Percentiles rank a stretch among this genome's conserved stretches.
Evolutionary conservation across 2,329 filamentous ascomycete genomes (phyloP).

Genomic region (Colletotrichum sidae): DNA sequence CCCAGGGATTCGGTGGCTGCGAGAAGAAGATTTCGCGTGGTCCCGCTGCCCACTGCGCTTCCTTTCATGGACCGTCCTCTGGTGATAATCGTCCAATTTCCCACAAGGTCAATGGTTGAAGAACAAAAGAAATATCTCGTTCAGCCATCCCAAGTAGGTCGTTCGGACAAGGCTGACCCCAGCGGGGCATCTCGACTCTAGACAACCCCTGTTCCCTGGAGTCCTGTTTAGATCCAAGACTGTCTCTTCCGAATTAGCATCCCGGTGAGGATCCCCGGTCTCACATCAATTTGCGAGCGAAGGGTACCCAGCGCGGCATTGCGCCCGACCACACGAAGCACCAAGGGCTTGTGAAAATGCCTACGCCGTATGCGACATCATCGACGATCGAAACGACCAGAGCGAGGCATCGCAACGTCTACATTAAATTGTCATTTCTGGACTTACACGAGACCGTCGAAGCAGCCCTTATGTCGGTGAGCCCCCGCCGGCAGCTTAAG

Average conservation of each 20-base stretch:
- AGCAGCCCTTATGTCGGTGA: slow-evolving; percentile 33
- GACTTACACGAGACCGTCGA: slow-evolving; percentile 16
- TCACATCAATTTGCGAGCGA: slow-evolving; percentile 26
- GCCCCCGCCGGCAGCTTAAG: slow-evolving; percentile 28
- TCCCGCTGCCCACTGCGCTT: slow-evolving; percentile 4
- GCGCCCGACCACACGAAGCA: slow-evolving; percentile 13
- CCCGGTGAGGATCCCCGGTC: slow-evolving; percentile 39
- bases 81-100: slow-evolving; percentile 26
- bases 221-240: slow-evolving; percentile 25
- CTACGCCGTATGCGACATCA: slow-evolving; percentile 10
- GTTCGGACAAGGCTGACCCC: slow-evolving; percentile 38
- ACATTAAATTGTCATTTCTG: slow-evolving; percentile 17
- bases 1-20: slow-evolving; percentile 5
- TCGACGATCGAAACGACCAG: slow-evolving; percentile 22
- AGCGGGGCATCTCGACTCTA: slow-evolving; percentile 33
- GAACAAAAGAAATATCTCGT: slow-evolving; percentile 25
- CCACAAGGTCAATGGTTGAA: slow-evolving; percentile 36
- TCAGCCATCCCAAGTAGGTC: slow-evolving; percentile 22
- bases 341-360: slow-evolving; percentile 7
- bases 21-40: slow-evolving; percentile 3
- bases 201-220: slow-evolving; percentile 35
- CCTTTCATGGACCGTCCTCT: slow-evolving; percentile 2
- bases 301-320: slow-evolving; percentile 31
- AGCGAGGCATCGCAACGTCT: slow-evolving; percentile 4
- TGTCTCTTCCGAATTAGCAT: slow-evolving; percentile 30